These are phyloP conservation scores for Scutellaria baicalensis DNA, from an alignment of 257 asterid species.

Conservation along the genomic window DNA sequence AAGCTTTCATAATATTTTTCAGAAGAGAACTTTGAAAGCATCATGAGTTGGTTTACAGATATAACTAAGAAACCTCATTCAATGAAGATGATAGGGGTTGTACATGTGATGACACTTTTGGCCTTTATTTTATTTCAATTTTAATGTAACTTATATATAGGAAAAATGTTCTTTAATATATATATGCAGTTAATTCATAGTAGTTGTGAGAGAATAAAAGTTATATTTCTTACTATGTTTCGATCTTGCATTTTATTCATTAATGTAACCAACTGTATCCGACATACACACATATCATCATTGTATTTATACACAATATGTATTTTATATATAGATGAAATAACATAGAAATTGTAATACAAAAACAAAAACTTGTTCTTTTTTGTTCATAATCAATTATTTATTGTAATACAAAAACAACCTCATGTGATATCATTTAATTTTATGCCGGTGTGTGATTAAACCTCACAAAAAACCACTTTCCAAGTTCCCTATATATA, in stretches of 20 bases:
- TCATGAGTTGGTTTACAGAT: not conserved
- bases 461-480: not conserved
- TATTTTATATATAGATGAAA: too few species aligned
- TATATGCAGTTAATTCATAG: too few species aligned
- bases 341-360: not conserved
- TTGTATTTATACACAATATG: too few species aligned
- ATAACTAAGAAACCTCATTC: constrained; percentile 24
- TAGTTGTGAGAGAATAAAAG: too few species aligned
- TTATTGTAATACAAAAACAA: constrained; percentile 20
- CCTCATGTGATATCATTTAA: constrained; percentile 51
- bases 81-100: constrained; percentile 30
- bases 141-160: not conserved
- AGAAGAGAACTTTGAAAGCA: not conserved
- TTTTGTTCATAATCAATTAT: not conserved
- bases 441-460: constrained; percentile 27
- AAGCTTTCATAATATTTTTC: not conserved
- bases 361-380: not conserved
- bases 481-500: constrained; percentile 14
- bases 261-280: too few species aligned
- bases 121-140: not conserved
- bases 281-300: too few species aligned
- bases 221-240: too few species aligned
- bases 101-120: constrained; percentile 16
- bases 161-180: too few species aligned
- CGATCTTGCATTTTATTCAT: too few species aligned